Conservation (phyloP, 1,139 yeast genomes). For the Nakaseomyces sp. region DNA sequence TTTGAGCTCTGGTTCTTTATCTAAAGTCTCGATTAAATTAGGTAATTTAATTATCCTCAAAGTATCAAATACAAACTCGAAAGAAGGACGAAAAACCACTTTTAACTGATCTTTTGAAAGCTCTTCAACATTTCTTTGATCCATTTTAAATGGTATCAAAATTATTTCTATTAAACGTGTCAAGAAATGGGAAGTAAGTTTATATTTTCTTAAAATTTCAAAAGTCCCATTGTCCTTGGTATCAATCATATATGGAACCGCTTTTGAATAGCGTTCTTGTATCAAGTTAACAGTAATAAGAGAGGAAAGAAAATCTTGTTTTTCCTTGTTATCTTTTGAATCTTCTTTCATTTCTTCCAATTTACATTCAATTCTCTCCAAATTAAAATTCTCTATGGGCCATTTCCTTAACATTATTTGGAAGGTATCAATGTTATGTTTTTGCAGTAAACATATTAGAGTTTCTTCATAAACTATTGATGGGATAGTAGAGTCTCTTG, state of each 20-base stretch:
- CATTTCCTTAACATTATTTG: slow-evolving; percentile 42
- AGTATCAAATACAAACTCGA: slow-evolving; percentile 36
- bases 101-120: slow-evolving; percentile 29
- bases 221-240: slow-evolving; percentile 50
- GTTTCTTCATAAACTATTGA: slow-evolving; percentile 46
- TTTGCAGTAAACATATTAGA: slow-evolving; percentile 41
- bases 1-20: background rate
- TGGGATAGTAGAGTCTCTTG: background rate
- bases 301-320: background rate
- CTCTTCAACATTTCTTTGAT: background rate
- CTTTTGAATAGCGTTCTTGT: slow-evolving; percentile 43
- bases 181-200: slow-evolving; percentile 47
- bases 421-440: slow-evolving; percentile 34
- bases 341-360: slow-evolving; percentile 38
- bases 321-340: background rate
- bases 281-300: background rate
- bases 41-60: background rate
- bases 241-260: slow-evolving; percentile 53
- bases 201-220: slow-evolving; percentile 50
- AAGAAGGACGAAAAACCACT: slow-evolving; percentile 37
- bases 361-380: slow-evolving; percentile 37
- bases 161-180: slow-evolving; percentile 47
- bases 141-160: slow-evolving; percentile 31
- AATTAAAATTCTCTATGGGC: slow-evolving; percentile 51
- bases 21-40: background rate